Evolutionary conservation across 768 basidiomycete genomes (phyloP).

Genomic region (Boletellus emodensis): DNA sequence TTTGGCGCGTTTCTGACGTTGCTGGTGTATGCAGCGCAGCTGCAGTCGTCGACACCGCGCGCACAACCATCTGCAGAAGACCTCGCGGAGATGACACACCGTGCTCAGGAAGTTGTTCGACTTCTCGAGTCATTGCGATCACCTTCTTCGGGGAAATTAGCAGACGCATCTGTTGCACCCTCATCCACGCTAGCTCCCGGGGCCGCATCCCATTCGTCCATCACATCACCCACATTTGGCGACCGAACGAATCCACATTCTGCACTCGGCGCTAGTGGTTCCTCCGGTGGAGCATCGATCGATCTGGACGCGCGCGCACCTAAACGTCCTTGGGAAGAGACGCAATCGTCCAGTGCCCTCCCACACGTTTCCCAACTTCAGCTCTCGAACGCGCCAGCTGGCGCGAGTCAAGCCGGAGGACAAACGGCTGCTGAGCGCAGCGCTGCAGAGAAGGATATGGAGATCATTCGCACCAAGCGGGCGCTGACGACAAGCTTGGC

Average conservation of each 20-base stretch:
- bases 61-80: constrained; percentile 53
- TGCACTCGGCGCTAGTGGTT: constrained; percentile 27
- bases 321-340: constrained; percentile 79
- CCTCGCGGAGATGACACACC: constrained; percentile 64
- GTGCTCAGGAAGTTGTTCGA: constrained; percentile 62
- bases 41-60: constrained; percentile 44
- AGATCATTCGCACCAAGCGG: constrained; percentile 75
- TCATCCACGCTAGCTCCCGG: constrained; percentile 10
- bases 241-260: constrained; percentile 23
- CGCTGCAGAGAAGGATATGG: constrained; percentile 82
- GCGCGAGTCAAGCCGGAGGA: constrained; percentile 12
- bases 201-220: constrained; percentile 14
- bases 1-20: constrained; percentile 8
- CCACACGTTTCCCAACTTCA: constrained; percentile 25
- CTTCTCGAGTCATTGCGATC: constrained; percentile 47
- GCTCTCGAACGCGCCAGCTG: constrained; percentile 15
- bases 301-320: constrained; percentile 48
- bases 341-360: constrained; percentile 16
- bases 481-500: constrained; percentile 64
- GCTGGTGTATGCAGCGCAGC: constrained; percentile 21
- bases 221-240: constrained; percentile 19
- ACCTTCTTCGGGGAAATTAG: constrained; percentile 20
- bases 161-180: constrained; percentile 10
- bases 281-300: constrained; percentile 19
- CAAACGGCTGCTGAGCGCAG: constrained; percentile 43